Percentiles rank a stretch among this genome's conserved stretches.
phyloP scores from a whole-genome alignment of 768 basidiomycete genomes.

The Tricholoma flavovirens region DNA sequence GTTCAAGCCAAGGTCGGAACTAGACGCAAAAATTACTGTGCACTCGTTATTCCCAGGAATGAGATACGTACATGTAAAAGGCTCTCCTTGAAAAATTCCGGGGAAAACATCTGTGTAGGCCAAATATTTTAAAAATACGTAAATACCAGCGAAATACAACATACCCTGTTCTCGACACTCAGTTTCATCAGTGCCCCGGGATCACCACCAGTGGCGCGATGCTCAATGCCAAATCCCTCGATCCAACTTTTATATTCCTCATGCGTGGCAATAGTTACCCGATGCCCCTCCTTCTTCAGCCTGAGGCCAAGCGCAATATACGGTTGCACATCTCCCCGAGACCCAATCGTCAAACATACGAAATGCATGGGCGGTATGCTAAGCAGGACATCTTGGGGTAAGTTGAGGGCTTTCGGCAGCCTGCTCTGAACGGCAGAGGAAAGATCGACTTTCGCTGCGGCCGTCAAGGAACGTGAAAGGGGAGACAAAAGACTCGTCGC shows the following conservation, averaged over 20 bases:
- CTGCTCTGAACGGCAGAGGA: conserved; percentile 22
- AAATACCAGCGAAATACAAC: background rate
- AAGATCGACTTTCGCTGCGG: conserved; percentile 22
- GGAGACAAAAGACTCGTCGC: conserved; percentile 39
- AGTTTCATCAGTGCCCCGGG: conserved; percentile 66
- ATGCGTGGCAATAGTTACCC: conserved; percentile 54
- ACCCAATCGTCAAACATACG: conserved; percentile 60
- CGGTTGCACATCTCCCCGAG: conserved; percentile 60
- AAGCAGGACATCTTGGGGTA: conserved; percentile 31
- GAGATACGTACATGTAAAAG: conserved; percentile 40
- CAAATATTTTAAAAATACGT: background rate
- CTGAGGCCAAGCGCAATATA: conserved; percentile 51
- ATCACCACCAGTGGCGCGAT: conserved; percentile 63
- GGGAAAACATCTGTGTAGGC: conserved; percentile 54
- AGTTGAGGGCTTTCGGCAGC: conserved; percentile 44
- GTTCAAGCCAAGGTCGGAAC: conserved; percentile 64
- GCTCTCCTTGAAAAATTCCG: conserved; percentile 63
- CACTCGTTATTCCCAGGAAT: background rate
- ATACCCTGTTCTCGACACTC: conserved; percentile 36
- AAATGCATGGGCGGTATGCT: conserved; percentile 42
- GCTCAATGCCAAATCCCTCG: conserved; percentile 50
- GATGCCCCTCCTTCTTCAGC: conserved; percentile 43
- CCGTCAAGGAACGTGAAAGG: conserved; percentile 34
- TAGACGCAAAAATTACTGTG: conserved; percentile 14
- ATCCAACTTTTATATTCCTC: conserved; percentile 52